These are phyloP conservation scores for Madurella mycetomatis DNA, from an alignment of 2,329 filamentous ascomycete genomes.

Conservation along the genomic window DNA sequence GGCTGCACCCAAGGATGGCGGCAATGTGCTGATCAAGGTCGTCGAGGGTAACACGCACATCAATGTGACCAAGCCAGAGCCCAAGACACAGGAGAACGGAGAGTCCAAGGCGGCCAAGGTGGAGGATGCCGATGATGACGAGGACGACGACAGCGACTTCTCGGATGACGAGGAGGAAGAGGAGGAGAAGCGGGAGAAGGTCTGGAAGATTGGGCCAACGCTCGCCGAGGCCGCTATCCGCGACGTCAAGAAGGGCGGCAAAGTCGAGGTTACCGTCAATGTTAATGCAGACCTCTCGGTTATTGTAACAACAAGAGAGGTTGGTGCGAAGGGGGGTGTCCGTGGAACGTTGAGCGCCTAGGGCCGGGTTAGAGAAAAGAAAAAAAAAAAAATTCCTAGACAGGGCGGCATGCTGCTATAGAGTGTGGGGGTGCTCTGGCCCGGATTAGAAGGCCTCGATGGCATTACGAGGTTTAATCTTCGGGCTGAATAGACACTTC, in stretches of 20 bases:
- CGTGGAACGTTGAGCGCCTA: conserved; percentile 50
- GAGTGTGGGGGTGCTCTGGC: conserved; percentile 1
- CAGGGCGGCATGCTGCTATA: neutral
- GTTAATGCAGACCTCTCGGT: conserved; percentile 75
- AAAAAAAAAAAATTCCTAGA: neutral
- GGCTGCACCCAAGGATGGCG: conserved; percentile 69
- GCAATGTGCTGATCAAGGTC: conserved; percentile 82
- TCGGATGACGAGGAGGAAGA: conserved; percentile 67
- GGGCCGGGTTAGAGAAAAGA: neutral
- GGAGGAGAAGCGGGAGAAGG: conserved; percentile 82
- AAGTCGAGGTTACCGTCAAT: conserved; percentile 92
- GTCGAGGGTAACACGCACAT: conserved; percentile 87
- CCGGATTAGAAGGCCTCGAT: conserved; percentile 1
- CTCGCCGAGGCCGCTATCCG: conserved; percentile 83
- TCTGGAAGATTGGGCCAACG: conserved; percentile 81
- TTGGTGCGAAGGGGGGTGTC: conserved; percentile 81
- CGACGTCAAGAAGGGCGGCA: conserved; percentile 79
- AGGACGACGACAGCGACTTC: conserved; percentile 55
- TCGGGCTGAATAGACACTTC: neutral
- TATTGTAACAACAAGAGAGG: conserved; percentile 76
- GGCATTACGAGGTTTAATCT: neutral
- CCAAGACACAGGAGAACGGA: conserved; percentile 64
- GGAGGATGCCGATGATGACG: conserved; percentile 62
- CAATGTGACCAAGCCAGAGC: conserved; percentile 85
- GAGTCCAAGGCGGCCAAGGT: conserved; percentile 51